Percentiles rank a stretch among this genome's conserved stretches.
phyloP scores from a whole-genome alignment of 768 basidiomycete genomes.

The Amanita rubescens region DNA sequence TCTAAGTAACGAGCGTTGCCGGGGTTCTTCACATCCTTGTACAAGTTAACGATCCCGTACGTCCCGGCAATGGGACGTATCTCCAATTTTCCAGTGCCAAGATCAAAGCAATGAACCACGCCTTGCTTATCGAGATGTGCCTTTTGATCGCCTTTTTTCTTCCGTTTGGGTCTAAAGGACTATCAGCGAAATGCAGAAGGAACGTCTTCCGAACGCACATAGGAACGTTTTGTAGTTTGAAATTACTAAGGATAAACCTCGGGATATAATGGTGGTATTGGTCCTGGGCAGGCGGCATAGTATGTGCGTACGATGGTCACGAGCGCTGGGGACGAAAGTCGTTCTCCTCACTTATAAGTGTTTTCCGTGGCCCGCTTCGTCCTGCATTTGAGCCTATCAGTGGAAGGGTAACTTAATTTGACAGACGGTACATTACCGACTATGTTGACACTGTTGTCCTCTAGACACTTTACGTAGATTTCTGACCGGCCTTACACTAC shows the following conservation, averaged over 20 bases:
- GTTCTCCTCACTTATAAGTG: background rate
- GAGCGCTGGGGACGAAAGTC: background rate
- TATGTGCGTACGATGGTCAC: background rate
- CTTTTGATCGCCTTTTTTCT: background rate
- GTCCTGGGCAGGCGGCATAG: background rate
- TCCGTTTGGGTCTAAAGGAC: background rate
- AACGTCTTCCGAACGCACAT: background rate
- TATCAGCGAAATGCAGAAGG: background rate
- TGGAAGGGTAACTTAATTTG: background rate
- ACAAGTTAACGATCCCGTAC: background rate
- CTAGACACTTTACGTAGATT: too few species aligned
- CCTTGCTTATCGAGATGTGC: background rate
- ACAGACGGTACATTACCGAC: too few species aligned
- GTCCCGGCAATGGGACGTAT: background rate
- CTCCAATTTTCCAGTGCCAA: background rate
- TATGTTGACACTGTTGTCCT: too few species aligned
- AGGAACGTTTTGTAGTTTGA: background rate
- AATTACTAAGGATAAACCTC: background rate
- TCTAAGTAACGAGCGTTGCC: conserved; percentile 22
- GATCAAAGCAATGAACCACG: background rate
- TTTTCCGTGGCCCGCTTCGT: background rate
- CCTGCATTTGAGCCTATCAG: background rate
- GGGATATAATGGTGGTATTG: conserved; percentile 3
- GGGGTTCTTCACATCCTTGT: conserved; percentile 11
- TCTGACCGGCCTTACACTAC: too few species aligned